Percentiles rank a stretch among this genome's conserved stretches.
Evolutionary conservation across 2,329 filamentous ascomycete species (phyloP).

Genomic region (Fusarium sp.): DNA sequence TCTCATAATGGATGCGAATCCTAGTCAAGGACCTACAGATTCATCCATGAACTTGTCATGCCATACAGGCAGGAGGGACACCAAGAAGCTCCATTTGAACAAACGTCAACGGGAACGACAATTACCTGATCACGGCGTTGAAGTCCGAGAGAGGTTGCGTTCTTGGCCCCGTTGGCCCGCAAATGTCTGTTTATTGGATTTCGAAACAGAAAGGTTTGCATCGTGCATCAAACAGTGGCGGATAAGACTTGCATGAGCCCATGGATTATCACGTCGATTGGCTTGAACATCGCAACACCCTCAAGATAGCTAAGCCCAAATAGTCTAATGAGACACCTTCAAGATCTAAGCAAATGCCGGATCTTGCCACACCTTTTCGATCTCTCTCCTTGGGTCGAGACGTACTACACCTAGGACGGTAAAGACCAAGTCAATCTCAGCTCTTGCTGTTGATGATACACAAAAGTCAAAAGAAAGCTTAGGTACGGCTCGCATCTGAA

Average conservation of each 20-base stretch:
- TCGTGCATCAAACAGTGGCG: constrained; percentile 11
- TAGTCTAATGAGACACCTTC: constrained; percentile 4
- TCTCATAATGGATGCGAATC: neutral
- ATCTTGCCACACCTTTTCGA: constrained; percentile 35
- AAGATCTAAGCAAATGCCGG: constrained; percentile 32
- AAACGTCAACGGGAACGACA: constrained; percentile 3
- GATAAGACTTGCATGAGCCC: constrained; percentile 21
- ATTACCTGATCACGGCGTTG: constrained; percentile 11
- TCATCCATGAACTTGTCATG: neutral
- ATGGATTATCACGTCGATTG: neutral
- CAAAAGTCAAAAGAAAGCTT: constrained; percentile 11
- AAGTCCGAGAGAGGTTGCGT: neutral
- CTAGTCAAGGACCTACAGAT: neutral
- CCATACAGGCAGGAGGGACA: neutral
- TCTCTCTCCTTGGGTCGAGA: neutral
- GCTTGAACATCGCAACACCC: constrained; percentile 20
- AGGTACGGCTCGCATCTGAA: constrained; percentile 5
- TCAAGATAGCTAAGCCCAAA: constrained; percentile 3
- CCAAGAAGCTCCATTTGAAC: constrained; percentile 1
- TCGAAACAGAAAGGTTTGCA: constrained; percentile 7
- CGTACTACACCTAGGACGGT: constrained; percentile 19
- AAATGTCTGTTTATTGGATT: constrained; percentile 7
- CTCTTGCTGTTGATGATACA: neutral
- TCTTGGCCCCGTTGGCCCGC: constrained; percentile 12
- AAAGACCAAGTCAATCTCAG: constrained; percentile 16